These are phyloP conservation scores for Echinosophora koreensis DNA, from an alignment of 306 rosid species.

Conservation along the genomic window DNA sequence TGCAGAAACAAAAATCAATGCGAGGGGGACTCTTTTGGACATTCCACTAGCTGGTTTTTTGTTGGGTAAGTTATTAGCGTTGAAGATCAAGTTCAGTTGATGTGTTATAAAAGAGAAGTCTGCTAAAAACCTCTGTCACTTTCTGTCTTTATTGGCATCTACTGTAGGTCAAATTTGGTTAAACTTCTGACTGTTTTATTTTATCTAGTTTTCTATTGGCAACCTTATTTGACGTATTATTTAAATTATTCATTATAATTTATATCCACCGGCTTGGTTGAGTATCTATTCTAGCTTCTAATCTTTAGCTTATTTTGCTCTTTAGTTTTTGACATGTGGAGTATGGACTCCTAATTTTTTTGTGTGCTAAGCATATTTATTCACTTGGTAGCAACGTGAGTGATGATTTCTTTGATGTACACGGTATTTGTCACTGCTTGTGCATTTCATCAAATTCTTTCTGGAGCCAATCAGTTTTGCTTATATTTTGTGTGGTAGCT, in stretches of 20 bases:
- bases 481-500: background rate
- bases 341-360: background rate
- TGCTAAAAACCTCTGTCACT: constrained; percentile 27
- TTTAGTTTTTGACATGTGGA: background rate
- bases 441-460: constrained; percentile 25
- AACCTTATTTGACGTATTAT: constrained; percentile 3
- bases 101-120: background rate
- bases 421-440: background rate
- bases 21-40: constrained; percentile 54
- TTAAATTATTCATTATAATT: constrained; percentile 4
- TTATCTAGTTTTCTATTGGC: constrained; percentile 1
- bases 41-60: constrained; percentile 87
- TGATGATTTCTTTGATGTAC: background rate
- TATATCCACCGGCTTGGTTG: constrained; percentile 17
- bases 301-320: constrained; percentile 1
- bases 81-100: constrained; percentile 25
- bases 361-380: constrained; percentile 34
- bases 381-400: background rate
- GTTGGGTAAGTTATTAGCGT: constrained; percentile 66
- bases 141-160: constrained; percentile 2
- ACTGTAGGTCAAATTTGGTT: background rate
- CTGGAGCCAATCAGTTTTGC: background rate
- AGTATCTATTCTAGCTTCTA: constrained; percentile 20
- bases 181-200: constrained; percentile 25
- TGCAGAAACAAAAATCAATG: constrained; percentile 41